Conservation (phyloP, 1,284 basidiomycete genomes). For the Leccinum fuscescens region DNA sequence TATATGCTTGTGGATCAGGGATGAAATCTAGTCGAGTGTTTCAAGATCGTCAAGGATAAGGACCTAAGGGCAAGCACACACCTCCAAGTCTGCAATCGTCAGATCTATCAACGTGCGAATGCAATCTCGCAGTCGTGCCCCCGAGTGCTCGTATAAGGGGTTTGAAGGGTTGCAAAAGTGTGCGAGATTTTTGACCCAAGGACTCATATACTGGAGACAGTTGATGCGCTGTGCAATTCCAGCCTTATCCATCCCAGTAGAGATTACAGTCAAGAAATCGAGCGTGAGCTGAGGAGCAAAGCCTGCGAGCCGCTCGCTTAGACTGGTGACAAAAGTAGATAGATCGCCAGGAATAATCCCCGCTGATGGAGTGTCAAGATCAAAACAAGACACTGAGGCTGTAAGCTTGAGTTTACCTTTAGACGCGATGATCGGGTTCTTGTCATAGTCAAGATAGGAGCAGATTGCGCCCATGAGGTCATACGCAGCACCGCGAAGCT, state of each 20-base stretch:
- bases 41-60: conserved; percentile 9
- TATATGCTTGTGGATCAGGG: conserved; percentile 67
- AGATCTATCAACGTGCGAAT: conserved; percentile 75
- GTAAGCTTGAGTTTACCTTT: conserved; percentile 51
- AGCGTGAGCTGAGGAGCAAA: conserved; percentile 80
- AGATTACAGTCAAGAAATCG: conserved; percentile 84
- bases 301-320: conserved; percentile 72
- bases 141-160: conserved; percentile 64
- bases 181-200: conserved; percentile 83
- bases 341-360: conserved; percentile 75
- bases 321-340: conserved; percentile 56
- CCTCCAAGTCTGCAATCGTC: conserved; percentile 69
- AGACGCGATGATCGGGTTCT: conserved; percentile 61
- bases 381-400: background rate
- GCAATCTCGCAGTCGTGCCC: conserved; percentile 72
- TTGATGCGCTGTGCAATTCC: conserved; percentile 57
- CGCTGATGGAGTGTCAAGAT: conserved; percentile 40
- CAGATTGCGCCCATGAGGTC: conserved; percentile 78
- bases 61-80: conserved; percentile 32
- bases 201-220: conserved; percentile 77
- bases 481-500: conserved; percentile 75
- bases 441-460: conserved; percentile 75
- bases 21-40: conserved; percentile 51
- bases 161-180: conserved; percentile 70
- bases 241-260: conserved; percentile 59